Percentiles rank a stretch among this genome's conserved stretches.
Conservation (phyloP, 345 rosid genomes). For the Ailanthus altissimus region DNA sequence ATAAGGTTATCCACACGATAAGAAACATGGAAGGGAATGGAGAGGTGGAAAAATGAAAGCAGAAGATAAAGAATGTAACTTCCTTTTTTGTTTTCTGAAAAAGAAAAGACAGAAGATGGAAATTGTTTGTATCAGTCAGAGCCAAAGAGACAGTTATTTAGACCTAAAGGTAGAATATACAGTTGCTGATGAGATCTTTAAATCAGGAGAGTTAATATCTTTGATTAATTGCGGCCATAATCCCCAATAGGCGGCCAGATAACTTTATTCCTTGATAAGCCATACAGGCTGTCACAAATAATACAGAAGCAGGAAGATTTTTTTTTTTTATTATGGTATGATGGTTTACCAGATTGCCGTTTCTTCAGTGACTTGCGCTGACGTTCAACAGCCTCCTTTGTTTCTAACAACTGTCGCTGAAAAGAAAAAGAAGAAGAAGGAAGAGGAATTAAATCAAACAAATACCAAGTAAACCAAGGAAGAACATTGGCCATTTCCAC, state of each 20-base stretch:
- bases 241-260: slow-evolving; percentile 1
- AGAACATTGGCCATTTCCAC: no score
- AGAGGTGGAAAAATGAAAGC: neutral
- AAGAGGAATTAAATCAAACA: neutral
- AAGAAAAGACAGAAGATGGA: neutral
- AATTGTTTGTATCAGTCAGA: neutral
- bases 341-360: slow-evolving; percentile 68
- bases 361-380: slow-evolving; percentile 91
- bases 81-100: neutral
- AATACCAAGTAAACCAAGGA: neutral
- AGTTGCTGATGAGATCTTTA: neutral
- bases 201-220: neutral
- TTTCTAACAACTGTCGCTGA: slow-evolving; percentile 85
- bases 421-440: neutral
- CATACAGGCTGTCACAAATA: neutral
- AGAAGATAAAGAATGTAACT: neutral
- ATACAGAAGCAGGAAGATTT: neutral
- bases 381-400: slow-evolving; percentile 92
- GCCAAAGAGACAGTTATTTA: neutral
- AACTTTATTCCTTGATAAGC: neutral
- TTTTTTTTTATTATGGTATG: neutral
- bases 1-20: neutral
- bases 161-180: neutral
- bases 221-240: neutral
- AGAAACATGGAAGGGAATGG: neutral